Base-by-base conservation (phyloP, 441 rosid species). In the Erodium trifolium region DNA sequence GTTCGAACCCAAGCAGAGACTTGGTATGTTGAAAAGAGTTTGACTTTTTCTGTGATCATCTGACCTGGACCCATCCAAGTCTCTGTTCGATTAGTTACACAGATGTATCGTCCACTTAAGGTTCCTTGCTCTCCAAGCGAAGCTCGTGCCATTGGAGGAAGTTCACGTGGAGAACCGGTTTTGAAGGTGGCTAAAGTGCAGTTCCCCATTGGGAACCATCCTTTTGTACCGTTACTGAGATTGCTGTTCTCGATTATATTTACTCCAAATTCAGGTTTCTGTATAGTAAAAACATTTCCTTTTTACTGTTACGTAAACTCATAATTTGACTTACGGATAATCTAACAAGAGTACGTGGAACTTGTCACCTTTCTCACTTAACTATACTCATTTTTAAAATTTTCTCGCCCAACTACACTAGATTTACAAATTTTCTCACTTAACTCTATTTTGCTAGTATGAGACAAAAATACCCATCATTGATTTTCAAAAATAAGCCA, bases 41-140 rank as follows among this genome's bases (percentile, higher is more conserved):
- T 82, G 69, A 93, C 55, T 77, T 82, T 89, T 23, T 88, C 93
- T 0, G 93, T 85, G 80, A 93, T 88, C 68, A 86, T 82, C 78
- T 93, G 97, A 60, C 96, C 96, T n/a, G 98, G 97, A 63, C 97
- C 98, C 94, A 91, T 89, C 98, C 96, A 93, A 70, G 81, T 84
- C 66, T 89, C 87, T 0, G 94, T 80, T 37, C 97, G 86, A 34
- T 85, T 89, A 7, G 91, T 85, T 39, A 81, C 94, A 5, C 80
- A 79, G 68, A 93, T 87, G 79, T 73, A 88, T 66, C 78, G 86
- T 47, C 94, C 97, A 7, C 89, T 79, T 34, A 91, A 78, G 63
- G 94, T 86, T 63, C 66, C 86, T 68, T 79, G 84, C 74, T 75
- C 82, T 57, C 91, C 92, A 16, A 91, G 88, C 19, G 98, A 86